These are phyloP conservation scores for Ustilago bromivora DNA, from an alignment of 1,284 basidiomycete genomes.

Conservation along the genomic window DNA sequence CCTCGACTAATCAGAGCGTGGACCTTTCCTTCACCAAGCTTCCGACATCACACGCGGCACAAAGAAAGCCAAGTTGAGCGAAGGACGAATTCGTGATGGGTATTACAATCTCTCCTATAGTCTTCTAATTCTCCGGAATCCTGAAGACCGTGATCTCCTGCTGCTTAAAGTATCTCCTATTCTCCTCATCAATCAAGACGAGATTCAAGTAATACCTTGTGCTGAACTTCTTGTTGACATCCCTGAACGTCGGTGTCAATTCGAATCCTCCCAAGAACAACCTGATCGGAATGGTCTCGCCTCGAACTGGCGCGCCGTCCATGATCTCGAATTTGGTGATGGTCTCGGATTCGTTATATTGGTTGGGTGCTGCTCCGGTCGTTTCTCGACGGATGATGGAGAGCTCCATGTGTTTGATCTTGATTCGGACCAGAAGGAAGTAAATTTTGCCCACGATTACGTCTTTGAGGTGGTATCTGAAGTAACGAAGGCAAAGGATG, in stretches of 20 bases:
- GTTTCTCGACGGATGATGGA: conserved; percentile 97
- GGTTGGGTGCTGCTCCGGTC: conserved; percentile 87
- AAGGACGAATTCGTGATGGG: neutral
- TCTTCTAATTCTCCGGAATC: conserved; percentile 45
- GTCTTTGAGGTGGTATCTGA: conserved; percentile 91
- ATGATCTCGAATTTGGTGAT: conserved; percentile 99
- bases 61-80: neutral
- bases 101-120: neutral
- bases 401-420: conserved; percentile 99
- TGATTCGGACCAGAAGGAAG: conserved; percentile 97
- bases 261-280: conserved; percentile 98
- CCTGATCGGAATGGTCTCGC: conserved; percentile 98
- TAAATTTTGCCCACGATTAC: conserved; percentile 99
- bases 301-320: conserved; percentile 78
- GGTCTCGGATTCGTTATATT: conserved; percentile 98
- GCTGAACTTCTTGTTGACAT: conserved; percentile 99
- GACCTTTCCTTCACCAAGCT: neutral
- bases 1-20: neutral
- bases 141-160: conserved; percentile 68
- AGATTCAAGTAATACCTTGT: conserved; percentile 92
- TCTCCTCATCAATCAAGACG: conserved; percentile 97
- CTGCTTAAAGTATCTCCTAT: conserved; percentile 88
- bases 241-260: conserved; percentile 96
- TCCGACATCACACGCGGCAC: neutral
- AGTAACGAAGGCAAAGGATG: neutral